Base-by-base conservation (phyloP, 2,329 filamentous ascomycete species). In the Trichophyton schoenleinii region DNA sequence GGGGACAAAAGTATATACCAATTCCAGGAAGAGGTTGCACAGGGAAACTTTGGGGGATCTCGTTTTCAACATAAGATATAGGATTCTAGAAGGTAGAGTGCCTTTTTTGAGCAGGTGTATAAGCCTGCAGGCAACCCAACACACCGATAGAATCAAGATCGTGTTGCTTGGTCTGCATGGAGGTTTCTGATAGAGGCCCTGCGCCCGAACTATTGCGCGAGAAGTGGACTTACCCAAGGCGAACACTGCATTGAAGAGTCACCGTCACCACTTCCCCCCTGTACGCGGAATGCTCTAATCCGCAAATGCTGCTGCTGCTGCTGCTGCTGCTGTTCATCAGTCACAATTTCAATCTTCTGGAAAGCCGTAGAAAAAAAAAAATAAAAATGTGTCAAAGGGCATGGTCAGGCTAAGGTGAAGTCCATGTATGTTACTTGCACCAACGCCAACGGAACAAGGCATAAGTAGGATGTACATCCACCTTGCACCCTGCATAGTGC, bases 331-430 rank as follows among this genome's bases (percentile, higher is more conserved):
- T 22, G 36, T 22, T 15, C 22, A 25, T 31, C 41, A 44, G 41
- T 44, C 55, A 42, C 38, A 44, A 58, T 44, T 34, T 8, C 13
- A 58, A 58, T 58, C 7, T 58, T 58, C 55, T 58, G 22, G 55
- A 44, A 58, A 42, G 20, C 22, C 20, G 55, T 25, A n/a, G 36
- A 42, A 31, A 38, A 28, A 3, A 22, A 42, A 31, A 38, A 28
- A n/a, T n/a, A 42, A 31, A 38, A 28, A 42, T 41, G 52, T 55
- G 52, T 20, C 52, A 55, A 55, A 36, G 31, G 28, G 28, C 52
- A 55, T 55, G 28, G 28, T 20, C 52, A 6, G 15, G 52, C 28
- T 28, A 34, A 34, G 5, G 15, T 36, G 28, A 11, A 7, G 3
- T 11, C 18, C 52, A 36, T n/a, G 52, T 36, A 20, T 8, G 28